A percentile compares a stretch with the other conserved stretches of the same genome.
These are phyloP conservation scores for Penicillium glabrum DNA, from an alignment of 2,329 filamentous ascomycete genomes.

Conservation along the genomic window DNA sequence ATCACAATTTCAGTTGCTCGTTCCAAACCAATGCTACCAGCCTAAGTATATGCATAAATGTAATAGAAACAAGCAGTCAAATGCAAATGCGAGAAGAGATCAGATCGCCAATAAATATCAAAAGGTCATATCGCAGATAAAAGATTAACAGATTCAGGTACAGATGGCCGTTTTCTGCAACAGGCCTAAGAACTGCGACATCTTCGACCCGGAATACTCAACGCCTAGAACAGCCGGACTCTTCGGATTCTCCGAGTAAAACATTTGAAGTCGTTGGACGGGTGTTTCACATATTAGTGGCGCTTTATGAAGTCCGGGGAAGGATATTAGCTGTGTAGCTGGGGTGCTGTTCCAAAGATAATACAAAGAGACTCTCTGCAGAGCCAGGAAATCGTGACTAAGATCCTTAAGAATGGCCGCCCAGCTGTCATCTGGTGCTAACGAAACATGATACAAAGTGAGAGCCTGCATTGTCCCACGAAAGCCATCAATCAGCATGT, in stretches of 20 bases:
- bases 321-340: conserved; percentile 17
- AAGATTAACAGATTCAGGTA: neutral
- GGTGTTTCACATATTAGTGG: neutral
- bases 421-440: conserved; percentile 17
- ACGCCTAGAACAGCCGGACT: conserved; percentile 16
- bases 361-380: conserved; percentile 21
- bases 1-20: neutral
- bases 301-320: conserved; percentile 18
- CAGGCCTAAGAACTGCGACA: conserved; percentile 16
- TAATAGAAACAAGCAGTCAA: neutral
- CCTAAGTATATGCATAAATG: neutral
- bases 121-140: neutral
- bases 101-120: neutral
- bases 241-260: conserved; percentile 18
- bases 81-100: neutral
- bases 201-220: conserved; percentile 22
- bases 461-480: conserved; percentile 11
- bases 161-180: conserved; percentile 7
- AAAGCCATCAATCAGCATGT: conserved; percentile 10
- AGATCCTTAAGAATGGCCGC: conserved; percentile 13
- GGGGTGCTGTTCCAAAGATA: conserved; percentile 20
- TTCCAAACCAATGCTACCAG: neutral
- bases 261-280: conserved; percentile 10
- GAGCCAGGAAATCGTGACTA: conserved; percentile 3
- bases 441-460: conserved; percentile 20